Conservation (phyloP, 768 basidiomycete species). For the Hortiboletus campestris region DNA sequence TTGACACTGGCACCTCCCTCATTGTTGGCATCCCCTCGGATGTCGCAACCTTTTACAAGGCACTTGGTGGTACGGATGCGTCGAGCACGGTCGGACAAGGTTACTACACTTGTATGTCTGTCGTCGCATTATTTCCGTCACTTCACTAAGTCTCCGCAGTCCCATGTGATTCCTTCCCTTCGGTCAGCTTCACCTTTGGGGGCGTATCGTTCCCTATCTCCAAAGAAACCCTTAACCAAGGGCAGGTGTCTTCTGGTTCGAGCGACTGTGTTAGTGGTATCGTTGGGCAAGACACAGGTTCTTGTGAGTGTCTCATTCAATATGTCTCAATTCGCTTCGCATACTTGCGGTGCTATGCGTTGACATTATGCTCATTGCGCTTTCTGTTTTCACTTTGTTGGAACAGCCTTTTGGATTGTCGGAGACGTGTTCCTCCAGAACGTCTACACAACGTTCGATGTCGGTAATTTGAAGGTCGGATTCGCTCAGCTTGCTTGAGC, state of each 20-base stretch:
- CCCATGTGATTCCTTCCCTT: constrained; percentile 30
- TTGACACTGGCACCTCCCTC: constrained; percentile 23
- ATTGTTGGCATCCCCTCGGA: constrained; percentile 1
- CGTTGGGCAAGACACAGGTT: background rate
- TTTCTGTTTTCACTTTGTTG: background rate
- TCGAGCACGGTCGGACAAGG: constrained; percentile 21
- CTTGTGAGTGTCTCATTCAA: background rate
- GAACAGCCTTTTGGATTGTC: constrained; percentile 14
- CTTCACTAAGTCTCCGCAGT: constrained; percentile 7
- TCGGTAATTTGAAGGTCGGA: constrained; percentile 34
- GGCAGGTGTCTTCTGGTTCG: constrained; percentile 22
- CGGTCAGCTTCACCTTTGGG: constrained; percentile 37
- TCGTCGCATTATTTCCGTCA: background rate
- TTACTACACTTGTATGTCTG: constrained; percentile 33
- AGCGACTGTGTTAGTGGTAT: constrained; percentile 33
- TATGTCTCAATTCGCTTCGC: no score
- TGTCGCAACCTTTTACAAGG: constrained; percentile 20
- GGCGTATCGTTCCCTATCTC: constrained; percentile 35
- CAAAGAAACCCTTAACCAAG: constrained; percentile 38
- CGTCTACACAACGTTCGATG: constrained; percentile 42
- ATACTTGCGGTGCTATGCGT: background rate
- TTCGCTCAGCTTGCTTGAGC: constrained; percentile 26
- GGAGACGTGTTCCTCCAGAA: constrained; percentile 38
- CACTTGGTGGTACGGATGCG: constrained; percentile 26
- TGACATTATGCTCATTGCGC: constrained; percentile 1